Evolutionary conservation across 257 asterid species (phyloP), one percentile per base, ranked within the genome.

Genomic region (Salvia hispanica): DNA sequence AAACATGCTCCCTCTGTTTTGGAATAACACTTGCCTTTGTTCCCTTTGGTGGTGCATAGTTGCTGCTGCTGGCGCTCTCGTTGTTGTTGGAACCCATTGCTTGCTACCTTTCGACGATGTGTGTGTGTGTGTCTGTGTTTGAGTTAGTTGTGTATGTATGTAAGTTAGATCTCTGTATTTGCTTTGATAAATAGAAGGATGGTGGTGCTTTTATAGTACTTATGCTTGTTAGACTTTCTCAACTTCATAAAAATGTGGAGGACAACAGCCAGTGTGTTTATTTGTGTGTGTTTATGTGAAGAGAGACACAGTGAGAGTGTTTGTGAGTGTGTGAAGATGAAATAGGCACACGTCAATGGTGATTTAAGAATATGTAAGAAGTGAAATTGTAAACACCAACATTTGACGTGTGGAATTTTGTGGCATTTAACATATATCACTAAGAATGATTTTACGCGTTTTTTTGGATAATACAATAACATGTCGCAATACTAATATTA

Each of bases 1-100:
- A 68, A 15, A 77, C 76, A 36, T 58, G 40, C 62, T 63, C 70
- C 62, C 42, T 63, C 0, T 7, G 28, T 40, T 57, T 68, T 0
- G 80, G 80, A 18, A 60, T 3, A 5, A 76, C 62, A 31, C 28
- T 18, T 0, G 15, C 16, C 2, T 28, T 66, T 34, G 15, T 12
- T 5, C 3, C 34, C n/a, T 7, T 2, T 44, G 0, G 54, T 5
- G 56, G 2, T 62, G 55, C 67, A 62, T 44, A 25, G n/a, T 44
- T 58, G 66, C 16, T 60, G 52, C 66, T 60, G 66, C 37, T 60
- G 25, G 25, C 25, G 54, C 67, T 44, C 67, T 43, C 55, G 33
- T 25, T 21, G 6, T 62, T 43, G 67, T 25, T 62, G 56, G 44
- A 62, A 62, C 59, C 47, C 58, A 47, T 21, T 64, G 33, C 31